Percentiles rank a stretch among this genome's conserved stretches.
These are phyloP conservation scores for Beta corolliflora DNA, from an alignment of 179 eudicot genomes.

Conservation along the genomic window DNA sequence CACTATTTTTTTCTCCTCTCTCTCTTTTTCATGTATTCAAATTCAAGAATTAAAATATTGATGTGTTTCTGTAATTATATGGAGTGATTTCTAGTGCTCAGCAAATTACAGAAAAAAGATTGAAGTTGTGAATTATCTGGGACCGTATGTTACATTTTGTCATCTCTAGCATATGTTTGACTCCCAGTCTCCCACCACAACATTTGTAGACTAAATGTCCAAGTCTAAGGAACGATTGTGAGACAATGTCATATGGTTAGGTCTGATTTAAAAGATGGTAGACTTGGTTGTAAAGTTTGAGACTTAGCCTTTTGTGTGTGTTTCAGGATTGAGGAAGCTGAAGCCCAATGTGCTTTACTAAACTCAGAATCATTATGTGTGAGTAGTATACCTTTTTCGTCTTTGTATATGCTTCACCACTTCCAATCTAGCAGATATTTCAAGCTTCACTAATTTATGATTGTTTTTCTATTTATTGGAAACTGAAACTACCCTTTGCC, in stretches of 20 bases:
- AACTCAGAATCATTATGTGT: slow-evolving; percentile 84
- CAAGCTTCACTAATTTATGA: background rate
- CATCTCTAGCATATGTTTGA: background rate
- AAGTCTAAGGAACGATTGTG: background rate
- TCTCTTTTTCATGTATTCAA: background rate
- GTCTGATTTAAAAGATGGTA: background rate
- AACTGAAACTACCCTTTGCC: too few species aligned
- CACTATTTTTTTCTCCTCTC: background rate
- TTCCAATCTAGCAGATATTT: background rate
- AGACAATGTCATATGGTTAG: background rate
- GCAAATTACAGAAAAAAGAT: background rate
- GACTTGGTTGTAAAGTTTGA: slow-evolving; percentile 3
- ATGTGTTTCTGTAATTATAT: background rate
- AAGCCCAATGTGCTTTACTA: slow-evolving; percentile 92
- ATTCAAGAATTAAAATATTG: background rate
- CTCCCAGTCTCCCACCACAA: background rate
- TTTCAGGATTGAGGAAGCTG: slow-evolving; percentile 91
- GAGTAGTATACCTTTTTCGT: slow-evolving; percentile 36
- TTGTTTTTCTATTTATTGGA: background rate
- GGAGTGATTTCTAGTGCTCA: background rate
- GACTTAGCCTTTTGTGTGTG: slow-evolving; percentile 13
- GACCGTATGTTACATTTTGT: background rate
- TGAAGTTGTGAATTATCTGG: background rate
- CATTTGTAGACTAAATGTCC: background rate
- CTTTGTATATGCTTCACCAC: background rate